phyloP scores from a whole-genome alignment of 495 filamentous ascomycete genomes.

The Daldinia grandis region DNA sequence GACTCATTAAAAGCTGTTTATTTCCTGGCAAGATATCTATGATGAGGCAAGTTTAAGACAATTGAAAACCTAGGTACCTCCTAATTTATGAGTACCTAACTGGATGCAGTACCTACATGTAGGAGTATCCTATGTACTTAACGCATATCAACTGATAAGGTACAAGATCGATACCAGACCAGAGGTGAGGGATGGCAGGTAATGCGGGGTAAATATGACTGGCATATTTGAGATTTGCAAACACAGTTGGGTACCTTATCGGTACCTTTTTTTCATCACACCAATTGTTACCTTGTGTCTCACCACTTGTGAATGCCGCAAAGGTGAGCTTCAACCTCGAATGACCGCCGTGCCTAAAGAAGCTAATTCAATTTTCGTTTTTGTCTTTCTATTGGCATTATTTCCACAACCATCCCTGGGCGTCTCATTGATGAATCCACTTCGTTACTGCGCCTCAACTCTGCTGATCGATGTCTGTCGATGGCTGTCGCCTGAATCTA shows the following conservation, averaged over 20 bases:
- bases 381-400: not conserved
- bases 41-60: not conserved
- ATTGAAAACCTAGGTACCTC: no score
- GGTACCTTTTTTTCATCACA: not conserved
- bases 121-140: not conserved
- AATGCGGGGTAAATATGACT: slow-evolving; percentile 1
- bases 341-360: not conserved
- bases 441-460: not conserved
- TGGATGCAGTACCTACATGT: no score
- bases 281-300: not conserved
- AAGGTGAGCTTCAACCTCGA: not conserved
- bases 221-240: not conserved
- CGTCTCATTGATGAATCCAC: not conserved
- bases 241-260: not conserved
- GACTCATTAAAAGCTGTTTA: not conserved
- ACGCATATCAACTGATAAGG: not conserved
- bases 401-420: not conserved
- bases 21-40: not conserved
- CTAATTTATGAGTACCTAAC: not conserved
- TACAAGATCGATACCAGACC: not conserved
- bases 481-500: not conserved
- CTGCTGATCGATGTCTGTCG: not conserved
- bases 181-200: not conserved
- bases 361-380: not conserved
- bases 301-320: not conserved